Conservation (phyloP, 139 green algal genomes). For the Chlamydomonas asymmetrica region DNA sequence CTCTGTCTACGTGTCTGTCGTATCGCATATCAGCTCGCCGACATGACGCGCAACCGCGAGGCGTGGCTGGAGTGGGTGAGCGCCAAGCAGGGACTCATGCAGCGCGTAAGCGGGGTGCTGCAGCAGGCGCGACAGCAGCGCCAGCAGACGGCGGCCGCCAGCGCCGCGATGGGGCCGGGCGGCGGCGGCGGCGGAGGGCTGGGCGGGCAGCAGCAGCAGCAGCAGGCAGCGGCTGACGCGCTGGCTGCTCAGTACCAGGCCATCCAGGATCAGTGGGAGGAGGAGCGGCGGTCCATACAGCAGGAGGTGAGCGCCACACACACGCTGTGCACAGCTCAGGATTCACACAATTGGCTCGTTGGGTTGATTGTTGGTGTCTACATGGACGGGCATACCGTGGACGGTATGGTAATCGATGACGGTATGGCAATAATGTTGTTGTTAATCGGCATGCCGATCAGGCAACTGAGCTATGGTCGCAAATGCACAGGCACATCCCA, state of each 20-base stretch:
- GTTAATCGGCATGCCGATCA: too few relatives aligned
- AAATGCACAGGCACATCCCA: too few relatives aligned
- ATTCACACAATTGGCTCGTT: too few relatives aligned
- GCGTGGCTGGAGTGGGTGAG: constrained; percentile 35
- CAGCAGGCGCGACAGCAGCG: neutral
- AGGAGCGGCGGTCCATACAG: constrained; percentile 22
- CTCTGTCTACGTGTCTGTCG: too few relatives aligned
- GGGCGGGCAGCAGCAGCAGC: neutral
- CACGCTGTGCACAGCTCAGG: too few relatives aligned
- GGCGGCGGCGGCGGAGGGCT: neutral
- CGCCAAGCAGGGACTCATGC: constrained; percentile 31
- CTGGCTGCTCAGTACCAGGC: constrained; percentile 6
- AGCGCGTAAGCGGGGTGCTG: constrained; percentile 1
- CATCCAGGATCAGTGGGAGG: constrained; percentile 16
- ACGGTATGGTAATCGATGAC: too few relatives aligned
- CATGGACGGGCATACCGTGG: too few relatives aligned
- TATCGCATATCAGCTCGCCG: constrained; percentile 4
- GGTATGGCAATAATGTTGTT: too few relatives aligned
- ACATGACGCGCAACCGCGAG: constrained; percentile 26
- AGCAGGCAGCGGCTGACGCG: neutral
- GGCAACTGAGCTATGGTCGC: too few relatives aligned
- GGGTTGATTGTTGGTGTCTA: too few relatives aligned
- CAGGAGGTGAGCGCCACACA: constrained; percentile 20
- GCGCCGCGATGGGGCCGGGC: neutral
- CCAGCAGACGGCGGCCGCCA: neutral